These are phyloP conservation scores for Pseudocercospora fuligena DNA, from an alignment of 2,329 filamentous ascomycete species.

Conservation along the genomic window DNA sequence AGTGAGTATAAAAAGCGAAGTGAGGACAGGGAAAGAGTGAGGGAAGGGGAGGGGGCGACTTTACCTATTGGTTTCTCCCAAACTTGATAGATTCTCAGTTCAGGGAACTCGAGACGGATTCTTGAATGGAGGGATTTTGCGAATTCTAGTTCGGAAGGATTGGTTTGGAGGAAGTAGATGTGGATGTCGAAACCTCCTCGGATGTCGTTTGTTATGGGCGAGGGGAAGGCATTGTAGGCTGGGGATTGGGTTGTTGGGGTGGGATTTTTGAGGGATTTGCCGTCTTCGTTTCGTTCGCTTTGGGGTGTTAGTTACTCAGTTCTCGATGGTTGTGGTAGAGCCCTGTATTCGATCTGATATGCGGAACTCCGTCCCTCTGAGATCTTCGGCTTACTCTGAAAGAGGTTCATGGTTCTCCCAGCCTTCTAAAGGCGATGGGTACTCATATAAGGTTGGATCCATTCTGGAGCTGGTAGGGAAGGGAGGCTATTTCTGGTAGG, in stretches of 20 bases:
- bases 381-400: slow-evolving; percentile 40
- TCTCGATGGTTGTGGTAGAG: not conserved
- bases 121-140: slow-evolving; percentile 76
- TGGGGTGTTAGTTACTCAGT: not conserved
- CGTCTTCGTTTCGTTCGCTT: slow-evolving; percentile 57
- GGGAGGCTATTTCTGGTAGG: not conserved
- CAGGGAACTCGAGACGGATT: slow-evolving; percentile 81
- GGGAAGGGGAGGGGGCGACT: no score
- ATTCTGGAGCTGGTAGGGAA: slow-evolving; percentile 37
- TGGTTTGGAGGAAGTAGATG: slow-evolving; percentile 75
- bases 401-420: slow-evolving; percentile 56
- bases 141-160: slow-evolving; percentile 66
- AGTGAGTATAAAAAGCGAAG: no score
- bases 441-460: slow-evolving; percentile 58
- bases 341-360: no score
- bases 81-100: slow-evolving; percentile 78
- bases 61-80: slow-evolving; percentile 80
- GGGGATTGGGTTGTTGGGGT: slow-evolving; percentile 63
- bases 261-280: slow-evolving; percentile 76
- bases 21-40: no score
- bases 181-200: slow-evolving; percentile 84
- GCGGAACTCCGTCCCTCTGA: no score
- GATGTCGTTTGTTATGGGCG: slow-evolving; percentile 67
- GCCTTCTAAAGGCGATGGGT: slow-evolving; percentile 60
- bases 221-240: slow-evolving; percentile 71